phyloP scores from a whole-genome alignment of 2,329 filamentous ascomycete species.

The Nemania sp. region DNA sequence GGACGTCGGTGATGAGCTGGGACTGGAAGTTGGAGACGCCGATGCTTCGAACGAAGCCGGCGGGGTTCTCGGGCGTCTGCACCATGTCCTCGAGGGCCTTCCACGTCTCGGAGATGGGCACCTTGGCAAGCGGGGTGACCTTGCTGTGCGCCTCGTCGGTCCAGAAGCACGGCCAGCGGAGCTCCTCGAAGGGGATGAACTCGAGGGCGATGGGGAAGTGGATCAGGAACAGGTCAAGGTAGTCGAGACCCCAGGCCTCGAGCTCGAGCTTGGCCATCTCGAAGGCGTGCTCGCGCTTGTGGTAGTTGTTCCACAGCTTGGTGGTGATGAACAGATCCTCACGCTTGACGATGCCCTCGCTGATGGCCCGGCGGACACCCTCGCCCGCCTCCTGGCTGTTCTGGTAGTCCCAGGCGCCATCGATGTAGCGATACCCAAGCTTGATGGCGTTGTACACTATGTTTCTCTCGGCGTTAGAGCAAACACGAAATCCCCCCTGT shows the following conservation, averaged over 20 bases:
- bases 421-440: slow-evolving; percentile 57
- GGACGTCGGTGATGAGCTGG: slow-evolving; percentile 75
- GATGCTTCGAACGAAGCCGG: slow-evolving; percentile 72
- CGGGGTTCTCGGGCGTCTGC: slow-evolving; percentile 54
- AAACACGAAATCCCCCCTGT: background rate
- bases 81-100: slow-evolving; percentile 77
- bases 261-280: slow-evolving; percentile 64
- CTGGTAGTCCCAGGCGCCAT: slow-evolving; percentile 61
- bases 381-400: slow-evolving; percentile 70
- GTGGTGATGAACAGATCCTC: slow-evolving; percentile 69
- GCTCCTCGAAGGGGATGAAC: slow-evolving; percentile 48
- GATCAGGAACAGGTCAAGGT: slow-evolving; percentile 72
- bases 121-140: slow-evolving; percentile 59
- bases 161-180: slow-evolving; percentile 47
- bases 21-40: slow-evolving; percentile 84
- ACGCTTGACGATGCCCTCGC: slow-evolving; percentile 64
- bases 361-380: slow-evolving; percentile 62
- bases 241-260: slow-evolving; percentile 65
- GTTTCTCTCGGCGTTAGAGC: slow-evolving; percentile 43
- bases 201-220: slow-evolving; percentile 59
- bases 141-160: slow-evolving; percentile 51
- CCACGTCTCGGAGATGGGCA: slow-evolving; percentile 82
- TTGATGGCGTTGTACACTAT: slow-evolving; percentile 68
- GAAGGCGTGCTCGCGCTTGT: slow-evolving; percentile 65
- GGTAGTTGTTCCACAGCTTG: slow-evolving; percentile 69